Evolutionary conservation across 805 yeast species (phyloP).

Genomic region (Citeromyces matritensis): DNA sequence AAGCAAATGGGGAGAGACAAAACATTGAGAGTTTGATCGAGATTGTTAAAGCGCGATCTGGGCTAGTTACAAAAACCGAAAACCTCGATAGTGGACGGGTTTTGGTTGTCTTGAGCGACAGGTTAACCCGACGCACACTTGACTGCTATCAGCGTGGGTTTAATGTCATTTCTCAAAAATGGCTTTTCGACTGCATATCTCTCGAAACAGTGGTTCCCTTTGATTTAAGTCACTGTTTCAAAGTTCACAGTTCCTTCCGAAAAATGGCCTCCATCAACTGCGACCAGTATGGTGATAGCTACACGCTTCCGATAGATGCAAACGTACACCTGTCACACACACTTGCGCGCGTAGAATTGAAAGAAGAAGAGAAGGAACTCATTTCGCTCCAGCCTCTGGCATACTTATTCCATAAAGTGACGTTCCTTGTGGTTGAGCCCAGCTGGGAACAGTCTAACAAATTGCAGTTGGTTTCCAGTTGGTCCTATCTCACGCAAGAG

Average conservation of each 20-base stretch:
- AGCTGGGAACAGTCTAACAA: no score
- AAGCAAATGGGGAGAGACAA: constrained; percentile 7
- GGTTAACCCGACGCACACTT: constrained; percentile 20
- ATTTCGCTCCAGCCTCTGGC: background rate
- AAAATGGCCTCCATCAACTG: constrained; percentile 17
- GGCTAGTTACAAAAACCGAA: constrained; percentile 27
- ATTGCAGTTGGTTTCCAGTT: constrained; percentile 2
- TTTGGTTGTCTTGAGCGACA: constrained; percentile 20
- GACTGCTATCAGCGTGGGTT: constrained; percentile 27
- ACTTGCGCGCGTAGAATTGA: no score
- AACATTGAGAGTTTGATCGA: constrained; percentile 19
- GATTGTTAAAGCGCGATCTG: constrained; percentile 23
- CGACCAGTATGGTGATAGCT: constrained; percentile 57
- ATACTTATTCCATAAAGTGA: constrained; percentile 17
- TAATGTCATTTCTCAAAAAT: constrained; percentile 50
- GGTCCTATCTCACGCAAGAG: constrained; percentile 3
- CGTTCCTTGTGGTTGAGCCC: constrained; percentile 14
- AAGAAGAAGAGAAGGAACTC: background rate
- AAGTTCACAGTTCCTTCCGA: constrained; percentile 17
- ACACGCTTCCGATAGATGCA: constrained; percentile 15
- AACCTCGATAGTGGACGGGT: constrained; percentile 5
- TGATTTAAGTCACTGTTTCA: constrained; percentile 46
- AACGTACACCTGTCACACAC: no score
- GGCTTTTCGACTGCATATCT: constrained; percentile 58
- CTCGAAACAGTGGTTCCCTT: constrained; percentile 25